Evolutionary conservation across 805 yeast species (phyloP).

Genomic region (Komagataella kurtzmanii): DNA sequence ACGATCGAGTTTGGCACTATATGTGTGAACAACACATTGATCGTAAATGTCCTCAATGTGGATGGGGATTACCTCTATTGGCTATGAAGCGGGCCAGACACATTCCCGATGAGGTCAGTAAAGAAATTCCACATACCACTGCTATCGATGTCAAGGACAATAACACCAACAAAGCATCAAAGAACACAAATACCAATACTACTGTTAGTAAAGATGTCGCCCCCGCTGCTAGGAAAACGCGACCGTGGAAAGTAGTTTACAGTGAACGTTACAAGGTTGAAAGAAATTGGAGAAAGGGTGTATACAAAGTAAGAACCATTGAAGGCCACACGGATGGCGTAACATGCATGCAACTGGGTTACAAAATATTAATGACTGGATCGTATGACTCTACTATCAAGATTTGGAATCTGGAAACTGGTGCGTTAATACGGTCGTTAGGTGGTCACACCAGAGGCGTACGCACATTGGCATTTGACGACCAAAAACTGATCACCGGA

Average conservation of each 20-base stretch:
- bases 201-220: not conserved
- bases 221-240: slow-evolving; percentile 25
- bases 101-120: slow-evolving; percentile 2
- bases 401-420: slow-evolving; percentile 85
- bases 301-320: slow-evolving; percentile 48
- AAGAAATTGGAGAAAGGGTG: slow-evolving; percentile 87
- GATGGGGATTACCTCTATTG: slow-evolving; percentile 95
- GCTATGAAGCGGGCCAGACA: slow-evolving; percentile 60
- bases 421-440: slow-evolving; percentile 63
- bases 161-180: slow-evolving; percentile 9
- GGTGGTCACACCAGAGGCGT: slow-evolving; percentile 87
- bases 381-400: slow-evolving; percentile 84
- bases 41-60: slow-evolving; percentile 93
- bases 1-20: slow-evolving; percentile 94
- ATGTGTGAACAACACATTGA: slow-evolving; percentile 98
- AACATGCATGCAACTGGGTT: slow-evolving; percentile 76
- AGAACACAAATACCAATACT: not conserved
- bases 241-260: slow-evolving; percentile 96
- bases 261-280: slow-evolving; percentile 85
- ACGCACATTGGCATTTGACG: slow-evolving; percentile 73
- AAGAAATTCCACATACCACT: slow-evolving; percentile 8
- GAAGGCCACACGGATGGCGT: slow-evolving; percentile 82
- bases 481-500: slow-evolving; percentile 81
- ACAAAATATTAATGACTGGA: slow-evolving; percentile 75
- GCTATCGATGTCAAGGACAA: slow-evolving; percentile 8